Evolutionary conservation across 1,139 yeast species (phyloP).

Genomic region (Sugiyamaella grinbergsii): DNA sequence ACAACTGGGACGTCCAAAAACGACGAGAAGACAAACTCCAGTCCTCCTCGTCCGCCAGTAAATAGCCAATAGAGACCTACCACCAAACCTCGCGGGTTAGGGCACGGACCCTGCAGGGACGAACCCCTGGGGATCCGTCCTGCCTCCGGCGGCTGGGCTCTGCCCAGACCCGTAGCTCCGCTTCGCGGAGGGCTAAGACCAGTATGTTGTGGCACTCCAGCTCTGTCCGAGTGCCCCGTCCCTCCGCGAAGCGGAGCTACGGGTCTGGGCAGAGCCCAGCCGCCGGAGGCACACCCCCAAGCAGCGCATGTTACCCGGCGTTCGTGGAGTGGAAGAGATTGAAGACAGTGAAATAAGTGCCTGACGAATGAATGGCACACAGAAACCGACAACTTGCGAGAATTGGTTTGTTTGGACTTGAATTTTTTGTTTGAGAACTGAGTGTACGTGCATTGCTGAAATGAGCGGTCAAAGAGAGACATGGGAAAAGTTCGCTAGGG

Average conservation of each 20-base stretch:
- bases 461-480: slow-evolving; percentile 34
- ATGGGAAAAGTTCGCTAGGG: slow-evolving; percentile 69
- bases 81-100: not conserved
- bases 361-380: not conserved
- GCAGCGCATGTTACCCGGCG: slow-evolving; percentile 1
- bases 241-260: not conserved
- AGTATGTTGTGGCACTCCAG: no score
- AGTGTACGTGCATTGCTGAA: slow-evolving; percentile 1
- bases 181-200: no score
- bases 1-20: slow-evolving; percentile 94
- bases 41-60: no score
- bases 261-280: not conserved
- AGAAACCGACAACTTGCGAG: not conserved
- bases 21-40: slow-evolving; percentile 51
- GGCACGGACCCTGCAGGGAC: slow-evolving; percentile 4
- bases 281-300: no score
- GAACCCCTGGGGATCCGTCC: no score
- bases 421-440: not conserved
- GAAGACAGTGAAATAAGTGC: not conserved
- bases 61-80: not conserved
- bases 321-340: not conserved
- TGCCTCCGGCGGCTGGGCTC: not conserved
- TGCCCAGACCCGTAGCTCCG: slow-evolving; percentile 1
- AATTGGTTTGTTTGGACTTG: not conserved
- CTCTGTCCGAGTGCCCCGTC: not conserved